Percentiles rank a stretch among this genome's conserved stretches.
These are phyloP conservation scores for Gelatoporia subvermispora DNA, from an alignment of 768 basidiomycete species.

Conservation along the genomic window DNA sequence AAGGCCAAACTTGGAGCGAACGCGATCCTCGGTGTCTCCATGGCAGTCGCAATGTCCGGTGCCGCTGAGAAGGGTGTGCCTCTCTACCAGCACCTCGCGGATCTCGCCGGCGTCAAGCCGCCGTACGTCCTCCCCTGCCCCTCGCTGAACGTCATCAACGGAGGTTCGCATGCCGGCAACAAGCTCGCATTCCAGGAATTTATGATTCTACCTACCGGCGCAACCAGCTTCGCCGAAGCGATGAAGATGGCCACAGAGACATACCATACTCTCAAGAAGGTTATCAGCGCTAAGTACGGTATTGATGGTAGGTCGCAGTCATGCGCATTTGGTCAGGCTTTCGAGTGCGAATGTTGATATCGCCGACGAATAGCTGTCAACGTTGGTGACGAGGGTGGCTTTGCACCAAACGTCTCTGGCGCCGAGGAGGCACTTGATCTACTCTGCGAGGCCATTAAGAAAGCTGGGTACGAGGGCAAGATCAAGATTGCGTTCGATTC, in stretches of 20 bases:
- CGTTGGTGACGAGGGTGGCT: constrained; percentile 99
- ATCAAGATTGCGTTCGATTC: constrained; percentile 98
- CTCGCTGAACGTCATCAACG: constrained; percentile 99
- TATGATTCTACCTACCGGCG: constrained; percentile 97
- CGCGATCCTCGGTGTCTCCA: constrained; percentile 97
- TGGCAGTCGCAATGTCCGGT: constrained; percentile 89
- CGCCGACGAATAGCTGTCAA: constrained; percentile 71
- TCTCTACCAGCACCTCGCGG: constrained; percentile 93
- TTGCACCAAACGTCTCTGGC: constrained; percentile 95
- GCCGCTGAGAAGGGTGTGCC: constrained; percentile 94
- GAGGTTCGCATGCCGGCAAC: constrained; percentile 99
- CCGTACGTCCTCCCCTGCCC: constrained; percentile 91
- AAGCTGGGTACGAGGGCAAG: constrained; percentile 97
- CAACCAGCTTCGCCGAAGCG: constrained; percentile 87
- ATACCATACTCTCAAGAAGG: constrained; percentile 97
- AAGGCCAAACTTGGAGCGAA: constrained; percentile 99
- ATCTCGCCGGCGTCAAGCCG: constrained; percentile 90
- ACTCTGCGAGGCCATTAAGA: constrained; percentile 91
- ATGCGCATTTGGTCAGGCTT: constrained; percentile 7
- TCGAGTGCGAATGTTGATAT: not conserved
- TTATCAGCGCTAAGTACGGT: constrained; percentile 98
- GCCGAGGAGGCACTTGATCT: constrained; percentile 98
- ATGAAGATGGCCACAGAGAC: constrained; percentile 99
- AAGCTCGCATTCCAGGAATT: constrained; percentile 99
- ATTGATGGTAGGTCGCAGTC: constrained; percentile 89